Evolutionary conservation across 2,329 filamentous ascomycete species (phyloP), one percentile per base, ranked within the genome.

Genomic region (Colletotrichum karsti): DNA sequence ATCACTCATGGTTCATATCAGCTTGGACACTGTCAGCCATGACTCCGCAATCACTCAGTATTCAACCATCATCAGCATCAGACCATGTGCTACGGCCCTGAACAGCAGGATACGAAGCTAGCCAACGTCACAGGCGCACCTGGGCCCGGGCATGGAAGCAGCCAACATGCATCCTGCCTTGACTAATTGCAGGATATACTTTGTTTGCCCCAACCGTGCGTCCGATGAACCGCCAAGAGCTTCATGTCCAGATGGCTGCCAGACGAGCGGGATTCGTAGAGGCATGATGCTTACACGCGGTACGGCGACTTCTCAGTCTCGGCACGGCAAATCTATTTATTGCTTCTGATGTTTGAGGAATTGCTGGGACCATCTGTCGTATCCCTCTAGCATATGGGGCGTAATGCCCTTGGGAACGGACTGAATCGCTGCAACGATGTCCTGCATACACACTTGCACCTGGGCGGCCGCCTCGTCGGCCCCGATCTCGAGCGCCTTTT

Each of bases 331-430:
- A 15, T 22, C n/a, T 10, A 35, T 26, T 42, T 62, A 62, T 67
- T 66, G 67, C 62, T 68, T 60, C 54, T 67, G 62, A 22, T 60
- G 62, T 63, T 54, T 68, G 44, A 50, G 50, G 9, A 66, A 66
- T 44, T 81, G 75, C 35, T 69, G 75, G 24, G 81, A 80, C 88
- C 88, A 92, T 51, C 77, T 79, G 69, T 90, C 84, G 74, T 90
- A 92, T 1, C 83, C 85, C 15, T 81, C 74, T 59, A 91, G 79
- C 82, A 92, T 87, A 57, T 84, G 83, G 18, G 78, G 75, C 7
- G 90, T 91, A 64, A 92, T 90, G 59, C 89, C 87, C 67, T 84
- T 85, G 62, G 85, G 85, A 15, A 88, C 85, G 55, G 71, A 75
- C 30, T 77, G 74, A 22, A 87, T 78, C 0, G 84, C 84, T 6